Conservation (phyloP, 306 rosid species). For the Malus domestica region DNA sequence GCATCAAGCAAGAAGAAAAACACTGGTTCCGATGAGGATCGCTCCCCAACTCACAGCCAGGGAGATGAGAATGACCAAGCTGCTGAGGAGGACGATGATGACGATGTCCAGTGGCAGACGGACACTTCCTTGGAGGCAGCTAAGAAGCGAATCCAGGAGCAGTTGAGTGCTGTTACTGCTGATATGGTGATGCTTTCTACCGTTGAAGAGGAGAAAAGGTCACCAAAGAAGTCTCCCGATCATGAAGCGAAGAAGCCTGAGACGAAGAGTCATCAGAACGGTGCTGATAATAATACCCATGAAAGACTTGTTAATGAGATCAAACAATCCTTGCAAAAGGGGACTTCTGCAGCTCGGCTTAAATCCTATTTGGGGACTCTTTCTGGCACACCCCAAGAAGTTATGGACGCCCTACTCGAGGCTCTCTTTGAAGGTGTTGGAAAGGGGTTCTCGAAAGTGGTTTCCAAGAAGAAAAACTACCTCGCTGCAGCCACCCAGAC, state of each 20-base stretch:
- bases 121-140: constrained; percentile 74
- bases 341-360: constrained; percentile 28
- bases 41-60: constrained; percentile 45
- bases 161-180: constrained; percentile 62
- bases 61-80: constrained; percentile 41
- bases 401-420: constrained; percentile 38
- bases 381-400: constrained; percentile 47
- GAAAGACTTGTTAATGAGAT: constrained; percentile 31
- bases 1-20: constrained; percentile 43
- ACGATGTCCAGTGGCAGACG: constrained; percentile 65
- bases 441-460: constrained; percentile 58
- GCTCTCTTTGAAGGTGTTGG: constrained; percentile 46
- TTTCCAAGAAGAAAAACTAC: constrained; percentile 39
- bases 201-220: constrained; percentile 35
- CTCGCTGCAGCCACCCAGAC: constrained; percentile 31
- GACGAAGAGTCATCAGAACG: constrained; percentile 19
- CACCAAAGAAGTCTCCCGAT: constrained; percentile 33
- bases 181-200: constrained; percentile 79
- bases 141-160: constrained; percentile 64
- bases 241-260: constrained; percentile 13
- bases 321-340: constrained; percentile 38
- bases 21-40: constrained; percentile 62
- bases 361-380: constrained; percentile 39
- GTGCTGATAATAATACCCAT: constrained; percentile 13
- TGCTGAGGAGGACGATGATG: constrained; percentile 25